Evolutionary conservation across 2,329 filamentous ascomycete genomes (phyloP), one percentile per base, ranked within the genome.

Genomic region (Penicillium thymicola): DNA sequence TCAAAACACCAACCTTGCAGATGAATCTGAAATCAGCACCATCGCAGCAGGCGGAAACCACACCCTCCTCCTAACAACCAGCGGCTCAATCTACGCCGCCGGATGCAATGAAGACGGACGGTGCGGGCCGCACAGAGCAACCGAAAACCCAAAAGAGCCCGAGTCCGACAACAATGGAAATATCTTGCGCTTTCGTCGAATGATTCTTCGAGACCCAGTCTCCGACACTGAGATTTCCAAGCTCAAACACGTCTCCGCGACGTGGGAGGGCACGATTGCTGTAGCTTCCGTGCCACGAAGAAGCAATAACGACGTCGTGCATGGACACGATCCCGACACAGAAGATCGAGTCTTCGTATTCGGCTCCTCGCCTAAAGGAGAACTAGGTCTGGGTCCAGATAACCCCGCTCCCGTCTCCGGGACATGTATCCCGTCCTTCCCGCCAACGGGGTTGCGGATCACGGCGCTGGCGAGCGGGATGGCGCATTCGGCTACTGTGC

Each of bases 1-100:
- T 23, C 27, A 32, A 53, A 27, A 21, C 8, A 28, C 10, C 23
- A n/a, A 13, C 16, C n/a, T 14, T 10, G 1, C 16, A 18, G 32
- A 37, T 48, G 23, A 49, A 51, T 18, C 61, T 13, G 49, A 60
- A 7, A 60, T 73, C n/a, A 43, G 52, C 14, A 65, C 69, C 14
- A 78, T 87, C 27, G 75, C 70, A 43, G 81, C 90, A 8, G 93
- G 93, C 4, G 92, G 92, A 1, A 97, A 97, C 68, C 93, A 97
- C 72, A 95, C 91, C 0, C 75, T 97, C 4, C 71, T 96, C 10
- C 77, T 92, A 11, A 84, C 82, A n/a, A 68, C 77, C 4, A 70
- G 78, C 27, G 87, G 87, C 0, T 64, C 75, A 1, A 76, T 92
- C 0, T 89, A 84, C 67, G 86, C 83, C 66, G 82, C 85, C 44